Conservation (phyloP, 805 yeast genomes). For the Wickerhamiella nectarea region DNA sequence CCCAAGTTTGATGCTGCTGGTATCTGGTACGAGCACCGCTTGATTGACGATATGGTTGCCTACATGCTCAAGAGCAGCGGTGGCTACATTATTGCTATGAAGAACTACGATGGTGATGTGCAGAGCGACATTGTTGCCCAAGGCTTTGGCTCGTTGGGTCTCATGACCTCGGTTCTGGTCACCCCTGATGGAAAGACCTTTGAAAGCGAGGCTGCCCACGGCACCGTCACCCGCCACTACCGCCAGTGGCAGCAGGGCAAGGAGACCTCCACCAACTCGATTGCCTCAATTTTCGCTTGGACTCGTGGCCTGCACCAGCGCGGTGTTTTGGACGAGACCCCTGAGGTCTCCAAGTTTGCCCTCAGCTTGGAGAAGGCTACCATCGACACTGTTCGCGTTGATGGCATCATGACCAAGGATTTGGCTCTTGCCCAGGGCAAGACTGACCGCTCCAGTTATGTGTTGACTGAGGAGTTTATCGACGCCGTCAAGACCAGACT, state of each 20-base stretch:
- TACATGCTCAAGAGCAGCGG: constrained; percentile 95
- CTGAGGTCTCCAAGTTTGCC: constrained; percentile 73
- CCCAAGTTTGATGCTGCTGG: constrained; percentile 57
- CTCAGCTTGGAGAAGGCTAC: constrained; percentile 69
- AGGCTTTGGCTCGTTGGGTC: constrained; percentile 92
- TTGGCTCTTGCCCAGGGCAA: constrained; percentile 81
- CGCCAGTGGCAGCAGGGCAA: constrained; percentile 94
- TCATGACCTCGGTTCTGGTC: constrained; percentile 93
- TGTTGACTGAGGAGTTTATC: constrained; percentile 83
- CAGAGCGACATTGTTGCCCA: constrained; percentile 95
- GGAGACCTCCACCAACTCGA: constrained; percentile 93
- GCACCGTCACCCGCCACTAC: constrained; percentile 94
- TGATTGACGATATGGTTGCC: constrained; percentile 97
- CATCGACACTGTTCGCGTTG: constrained; percentile 68
- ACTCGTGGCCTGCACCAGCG: constrained; percentile 85
- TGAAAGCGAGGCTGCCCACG: constrained; percentile 98
- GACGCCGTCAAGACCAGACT: constrained; percentile 66
- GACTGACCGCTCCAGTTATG: constrained; percentile 69
- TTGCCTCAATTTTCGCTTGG: constrained; percentile 97
- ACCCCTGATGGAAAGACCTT: constrained; percentile 95
- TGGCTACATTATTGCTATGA: constrained; percentile 89
- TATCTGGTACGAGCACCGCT: constrained; percentile 94
- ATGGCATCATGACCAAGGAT: constrained; percentile 91
- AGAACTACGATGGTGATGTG: constrained; percentile 97
- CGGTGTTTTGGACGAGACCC: constrained; percentile 77